A percentile compares a stretch with the other conserved stretches of the same genome.
These are phyloP conservation scores for Rhizoclosmatium globosum DNA, from an alignment of 192 early-diverging fungal species.

Conservation along the genomic window DNA sequence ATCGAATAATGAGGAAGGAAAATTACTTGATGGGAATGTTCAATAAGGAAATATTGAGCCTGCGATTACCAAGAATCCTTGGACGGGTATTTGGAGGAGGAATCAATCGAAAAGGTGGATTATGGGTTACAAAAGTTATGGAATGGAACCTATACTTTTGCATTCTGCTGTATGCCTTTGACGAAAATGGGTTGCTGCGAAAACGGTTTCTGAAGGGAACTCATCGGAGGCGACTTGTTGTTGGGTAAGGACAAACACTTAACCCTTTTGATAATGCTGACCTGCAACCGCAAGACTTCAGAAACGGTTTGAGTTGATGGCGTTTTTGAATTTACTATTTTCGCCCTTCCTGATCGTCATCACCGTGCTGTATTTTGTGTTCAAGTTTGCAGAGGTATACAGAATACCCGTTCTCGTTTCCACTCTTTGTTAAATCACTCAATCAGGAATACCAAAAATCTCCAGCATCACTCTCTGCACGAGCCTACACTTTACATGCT, in stretches of 20 bases:
- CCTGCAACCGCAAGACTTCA: conserved; percentile 43
- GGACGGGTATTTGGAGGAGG: conserved; percentile 61
- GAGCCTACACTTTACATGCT: conserved; percentile 87
- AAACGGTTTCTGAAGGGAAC: conserved; percentile 81
- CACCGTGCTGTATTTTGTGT: conserved; percentile 84
- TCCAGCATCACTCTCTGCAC: conserved; percentile 80
- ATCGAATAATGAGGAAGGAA: conserved; percentile 96
- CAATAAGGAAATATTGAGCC: conserved; percentile 89
- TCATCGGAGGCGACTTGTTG: conserved; percentile 68
- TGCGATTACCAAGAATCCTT: conserved; percentile 71
- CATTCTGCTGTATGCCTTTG: conserved; percentile 87
- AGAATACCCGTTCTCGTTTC: not conserved
- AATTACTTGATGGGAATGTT: conserved; percentile 97
- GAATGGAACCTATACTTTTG: conserved; percentile 94
- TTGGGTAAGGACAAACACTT: conserved; percentile 62
- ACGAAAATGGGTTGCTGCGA: conserved; percentile 83
- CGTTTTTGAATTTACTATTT: conserved; percentile 80
- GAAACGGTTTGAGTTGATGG: conserved; percentile 89
- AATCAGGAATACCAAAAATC: conserved; percentile 68
- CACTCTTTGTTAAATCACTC: not conserved
- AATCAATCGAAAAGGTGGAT: conserved; percentile 27
- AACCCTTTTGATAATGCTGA: conserved; percentile 22
- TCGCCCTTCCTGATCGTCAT: conserved; percentile 89
- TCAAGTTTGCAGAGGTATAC: conserved; percentile 91
- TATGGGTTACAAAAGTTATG: conserved; percentile 79